A percentile compares a stretch with the other conserved stretches of the same genome.
These are phyloP conservation scores for Lactifluus rugatus DNA, from an alignment of 768 basidiomycete genomes.

Conservation along the genomic window DNA sequence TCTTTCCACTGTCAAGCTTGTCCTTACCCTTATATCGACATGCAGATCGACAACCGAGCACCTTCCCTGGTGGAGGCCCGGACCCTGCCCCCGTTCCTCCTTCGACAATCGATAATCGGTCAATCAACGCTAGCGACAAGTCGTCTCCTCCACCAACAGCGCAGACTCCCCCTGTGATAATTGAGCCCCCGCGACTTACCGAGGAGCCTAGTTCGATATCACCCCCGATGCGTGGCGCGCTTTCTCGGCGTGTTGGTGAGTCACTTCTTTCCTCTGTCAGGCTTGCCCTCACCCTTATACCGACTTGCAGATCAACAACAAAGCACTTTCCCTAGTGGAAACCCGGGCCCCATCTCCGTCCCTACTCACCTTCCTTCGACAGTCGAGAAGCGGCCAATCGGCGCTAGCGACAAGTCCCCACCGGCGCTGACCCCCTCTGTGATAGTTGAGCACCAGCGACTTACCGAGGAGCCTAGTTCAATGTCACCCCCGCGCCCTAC, in stretches of 20 bases:
- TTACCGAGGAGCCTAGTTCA: not conserved
- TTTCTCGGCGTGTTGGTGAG: not conserved
- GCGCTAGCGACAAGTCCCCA: not conserved
- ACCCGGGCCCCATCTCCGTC: not conserved
- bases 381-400: not conserved
- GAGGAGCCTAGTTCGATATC: not conserved
- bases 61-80: not conserved
- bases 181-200: not conserved
- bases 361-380: not conserved
- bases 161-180: not conserved
- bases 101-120: not conserved
- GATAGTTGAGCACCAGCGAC: not conserved
- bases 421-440: not conserved
- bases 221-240: not conserved
- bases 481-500: too few species aligned
- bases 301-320: not conserved
- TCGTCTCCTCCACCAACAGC: not conserved
- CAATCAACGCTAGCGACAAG: not conserved
- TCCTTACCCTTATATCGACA: not conserved
- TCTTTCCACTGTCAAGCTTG: not conserved
- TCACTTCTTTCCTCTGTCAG: not conserved
- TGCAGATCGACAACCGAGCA: not conserved
- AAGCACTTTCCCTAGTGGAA: not conserved
- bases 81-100: not conserved
- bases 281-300: not conserved